A percentile compares a stretch with the other conserved stretches of the same genome.
Evolutionary conservation across 139 green algal genomes (phyloP).

Genomic region (Dunaliella primolecta): DNA sequence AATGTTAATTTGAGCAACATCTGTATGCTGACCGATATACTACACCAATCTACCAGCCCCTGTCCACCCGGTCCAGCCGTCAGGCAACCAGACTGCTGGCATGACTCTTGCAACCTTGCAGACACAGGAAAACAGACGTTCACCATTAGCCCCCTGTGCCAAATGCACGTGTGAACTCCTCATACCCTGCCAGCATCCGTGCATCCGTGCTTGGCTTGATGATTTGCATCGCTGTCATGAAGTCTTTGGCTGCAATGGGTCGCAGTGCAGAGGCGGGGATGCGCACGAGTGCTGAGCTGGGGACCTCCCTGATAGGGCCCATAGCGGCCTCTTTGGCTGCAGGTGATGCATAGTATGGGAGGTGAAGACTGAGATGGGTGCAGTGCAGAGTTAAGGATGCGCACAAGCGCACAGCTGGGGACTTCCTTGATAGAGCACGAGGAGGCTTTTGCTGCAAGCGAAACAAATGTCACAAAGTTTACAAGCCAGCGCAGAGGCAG

Average conservation of each 20-base stretch:
- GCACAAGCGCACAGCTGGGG: too few species aligned
- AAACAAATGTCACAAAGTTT: not conserved
- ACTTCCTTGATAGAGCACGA: not conserved
- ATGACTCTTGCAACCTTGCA: too few species aligned
- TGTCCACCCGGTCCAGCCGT: too few species aligned
- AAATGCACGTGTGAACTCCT: constrained; percentile 66
- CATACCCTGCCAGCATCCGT: constrained; percentile 51
- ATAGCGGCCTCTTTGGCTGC: constrained; percentile 73
- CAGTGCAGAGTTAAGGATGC: not conserved
- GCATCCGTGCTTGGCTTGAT: constrained; percentile 57
- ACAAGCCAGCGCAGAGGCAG: not conserved
- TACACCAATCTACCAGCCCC: too few species aligned
- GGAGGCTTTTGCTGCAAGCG: not conserved
- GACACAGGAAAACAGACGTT: too few species aligned
- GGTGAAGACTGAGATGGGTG: too few species aligned
- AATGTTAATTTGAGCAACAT: too few species aligned
- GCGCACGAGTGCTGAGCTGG: not conserved
- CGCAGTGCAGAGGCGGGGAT: not conserved
- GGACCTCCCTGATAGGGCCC: constrained; percentile 68
- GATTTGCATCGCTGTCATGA: constrained; percentile 42
- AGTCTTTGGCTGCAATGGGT: constrained; percentile 41
- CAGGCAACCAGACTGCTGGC: too few species aligned
- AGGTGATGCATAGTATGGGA: too few species aligned
- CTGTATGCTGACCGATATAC: too few species aligned
- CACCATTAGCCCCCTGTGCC: constrained; percentile 39